Evolutionary conservation across 163 green algal species (phyloP), one percentile per base, ranked within the genome.

Genomic region (Volvox carteri): DNA sequence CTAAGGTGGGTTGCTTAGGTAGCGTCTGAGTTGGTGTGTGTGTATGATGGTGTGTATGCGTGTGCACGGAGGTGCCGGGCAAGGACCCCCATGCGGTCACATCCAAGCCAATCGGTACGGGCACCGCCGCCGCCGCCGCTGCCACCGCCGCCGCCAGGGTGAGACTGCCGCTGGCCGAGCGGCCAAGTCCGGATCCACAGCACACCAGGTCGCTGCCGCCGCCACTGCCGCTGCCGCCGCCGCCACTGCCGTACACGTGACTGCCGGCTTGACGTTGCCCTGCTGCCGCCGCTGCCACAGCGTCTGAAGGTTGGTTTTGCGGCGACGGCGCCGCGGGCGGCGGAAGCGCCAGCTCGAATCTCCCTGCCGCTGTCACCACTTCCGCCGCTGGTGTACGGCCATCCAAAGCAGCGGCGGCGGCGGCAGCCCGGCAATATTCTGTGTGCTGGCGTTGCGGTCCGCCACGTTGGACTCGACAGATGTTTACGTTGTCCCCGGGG

Each of bases 141-240:
- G 68, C 48, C 0, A 46, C 35, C 21, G 65, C 81, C 1, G 81
- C 83, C 1, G 83, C 83, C 12, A 72, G 83, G 18, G 44, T 50
- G 12, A 88, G 68, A 39, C 83, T 81, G 35, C 83, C 83, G 50
- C 83, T 88, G 3, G 35, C 67, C 1, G 56, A 35, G 0, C 83
- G 67, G 4, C 25, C 28, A 6, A 87, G 65, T 0, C 79, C 58
- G 4, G 6, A 46, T 19, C 58, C 42, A 4, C 78, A n/a, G 11
- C 5, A 6, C 8, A 78, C 4, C 30, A 21, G 18, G 37, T 44
- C 65, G 9, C 5, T 33, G 65, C 33, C n/a, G 21, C 4, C 48
- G 28, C 80, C 54, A 23, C 80, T 16, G 30, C 46, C 62, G 35
- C 62, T 28, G 30, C 44, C 62, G 65, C 37, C 11, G 21, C 9